Percentiles rank a stretch among this genome's conserved stretches.
Evolutionary conservation across 2,329 filamentous ascomycete genomes (phyloP).

Genomic region (Microdochium trichocladiopsis): DNA sequence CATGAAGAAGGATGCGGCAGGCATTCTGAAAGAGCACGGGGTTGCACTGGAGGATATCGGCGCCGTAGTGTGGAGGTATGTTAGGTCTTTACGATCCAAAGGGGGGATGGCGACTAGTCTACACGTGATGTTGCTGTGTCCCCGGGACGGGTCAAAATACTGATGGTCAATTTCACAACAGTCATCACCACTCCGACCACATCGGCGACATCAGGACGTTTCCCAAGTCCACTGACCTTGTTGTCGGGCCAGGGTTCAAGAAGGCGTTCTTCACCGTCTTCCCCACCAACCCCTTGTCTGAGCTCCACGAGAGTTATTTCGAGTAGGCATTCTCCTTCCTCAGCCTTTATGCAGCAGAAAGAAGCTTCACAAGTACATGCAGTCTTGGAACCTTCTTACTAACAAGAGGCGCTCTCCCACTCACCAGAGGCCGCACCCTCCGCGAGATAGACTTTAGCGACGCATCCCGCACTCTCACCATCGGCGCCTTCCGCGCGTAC

Average conservation of each 20-base stretch:
- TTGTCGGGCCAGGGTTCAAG: constrained; percentile 40
- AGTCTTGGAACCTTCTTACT: constrained; percentile 14
- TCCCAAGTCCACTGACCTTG: constrained; percentile 28
- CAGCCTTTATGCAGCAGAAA: too few relatives aligned
- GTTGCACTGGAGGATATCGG: neutral
- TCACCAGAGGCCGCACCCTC: constrained; percentile 11
- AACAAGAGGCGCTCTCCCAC: constrained; percentile 18
- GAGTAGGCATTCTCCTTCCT: too few relatives aligned
- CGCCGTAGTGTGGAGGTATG: constrained; percentile 6
- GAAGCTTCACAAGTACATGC: too few relatives aligned
- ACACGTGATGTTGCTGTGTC: too few relatives aligned
- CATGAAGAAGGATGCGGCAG: neutral
- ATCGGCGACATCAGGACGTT: constrained; percentile 34
- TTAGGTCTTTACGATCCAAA: too few relatives aligned
- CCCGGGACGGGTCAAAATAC: too few relatives aligned
- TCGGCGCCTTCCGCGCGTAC: constrained; percentile 20
- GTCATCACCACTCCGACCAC: constrained; percentile 32
- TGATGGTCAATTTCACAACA: constrained; percentile 21
- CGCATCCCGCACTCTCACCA: constrained; percentile 21
- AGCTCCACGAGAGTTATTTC: constrained; percentile 23
- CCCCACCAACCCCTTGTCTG: constrained; percentile 28
- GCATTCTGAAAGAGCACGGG: neutral
- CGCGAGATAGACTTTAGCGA: constrained; percentile 23
- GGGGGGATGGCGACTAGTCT: too few relatives aligned
- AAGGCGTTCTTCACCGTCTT: constrained; percentile 32